A percentile compares a stretch with the other conserved stretches of the same genome.
phyloP scores from a whole-genome alignment of 2,329 filamentous ascomycete species.

The Monilinia polystroma region DNA sequence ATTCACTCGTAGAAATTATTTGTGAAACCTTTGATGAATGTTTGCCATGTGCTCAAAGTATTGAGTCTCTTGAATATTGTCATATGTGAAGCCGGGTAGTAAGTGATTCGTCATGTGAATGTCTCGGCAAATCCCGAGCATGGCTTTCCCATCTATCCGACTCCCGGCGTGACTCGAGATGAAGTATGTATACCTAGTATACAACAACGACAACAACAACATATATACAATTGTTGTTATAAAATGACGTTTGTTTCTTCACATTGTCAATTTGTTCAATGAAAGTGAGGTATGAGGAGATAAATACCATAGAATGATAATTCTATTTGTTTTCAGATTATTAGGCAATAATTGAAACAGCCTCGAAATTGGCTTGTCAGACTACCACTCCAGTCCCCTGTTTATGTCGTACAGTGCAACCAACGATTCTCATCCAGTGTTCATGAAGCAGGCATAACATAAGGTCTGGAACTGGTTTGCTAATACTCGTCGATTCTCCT shows the following conservation, averaged over 20 bases:
- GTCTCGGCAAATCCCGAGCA: slow-evolving; percentile 15
- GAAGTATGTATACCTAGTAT: neutral
- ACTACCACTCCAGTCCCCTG: slow-evolving; percentile 8
- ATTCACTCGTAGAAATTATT: slow-evolving; percentile 14
- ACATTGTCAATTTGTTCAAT: neutral
- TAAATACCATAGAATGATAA: neutral
- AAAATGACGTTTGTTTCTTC: neutral
- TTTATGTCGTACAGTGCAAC: slow-evolving; percentile 9
- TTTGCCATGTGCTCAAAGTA: slow-evolving; percentile 22
- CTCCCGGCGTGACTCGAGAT: neutral
- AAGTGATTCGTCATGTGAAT: slow-evolving; percentile 7
- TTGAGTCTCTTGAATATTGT: slow-evolving; percentile 14
- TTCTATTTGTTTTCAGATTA: neutral
- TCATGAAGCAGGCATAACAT: neutral
- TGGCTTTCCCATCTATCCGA: neutral
- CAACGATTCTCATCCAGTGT: neutral
- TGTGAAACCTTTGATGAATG: slow-evolving; percentile 24
- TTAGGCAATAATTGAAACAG: neutral
- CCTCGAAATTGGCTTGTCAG: slow-evolving; percentile 7
- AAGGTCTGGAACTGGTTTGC: neutral
- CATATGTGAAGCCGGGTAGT: slow-evolving; percentile 1
- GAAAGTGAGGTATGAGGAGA: neutral
- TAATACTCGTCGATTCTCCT: neutral
- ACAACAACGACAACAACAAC: neutral
- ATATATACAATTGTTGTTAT: neutral